phyloP scores from a whole-genome alignment of 2,329 filamentous ascomycete species.

The Diaporthe sp. region DNA sequence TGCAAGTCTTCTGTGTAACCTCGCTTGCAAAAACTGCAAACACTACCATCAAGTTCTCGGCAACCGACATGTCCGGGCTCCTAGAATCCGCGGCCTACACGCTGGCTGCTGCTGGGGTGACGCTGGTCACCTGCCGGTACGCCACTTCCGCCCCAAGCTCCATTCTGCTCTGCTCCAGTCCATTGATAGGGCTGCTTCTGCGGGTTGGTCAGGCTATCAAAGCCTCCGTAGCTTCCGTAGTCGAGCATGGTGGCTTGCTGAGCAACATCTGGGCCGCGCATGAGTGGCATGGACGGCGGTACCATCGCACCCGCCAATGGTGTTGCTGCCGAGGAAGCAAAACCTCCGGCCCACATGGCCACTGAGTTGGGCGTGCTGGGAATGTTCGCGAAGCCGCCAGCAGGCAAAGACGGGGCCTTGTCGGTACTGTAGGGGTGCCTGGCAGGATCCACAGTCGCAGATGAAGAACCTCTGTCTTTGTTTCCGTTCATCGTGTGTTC shows the following conservation, averaged over 20 bases:
- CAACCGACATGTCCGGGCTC: background rate
- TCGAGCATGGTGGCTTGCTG: conserved; percentile 3
- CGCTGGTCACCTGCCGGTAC: background rate
- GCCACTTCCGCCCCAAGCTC: background rate
- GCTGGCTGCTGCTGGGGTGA: background rate
- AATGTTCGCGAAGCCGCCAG: background rate
- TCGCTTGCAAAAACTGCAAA: background rate
- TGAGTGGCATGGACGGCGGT: background rate
- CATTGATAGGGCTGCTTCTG: background rate
- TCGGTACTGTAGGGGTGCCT: background rate
- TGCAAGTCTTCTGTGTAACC: background rate
- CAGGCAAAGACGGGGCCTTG: background rate
- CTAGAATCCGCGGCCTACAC: background rate
- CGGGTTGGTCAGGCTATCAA: background rate
- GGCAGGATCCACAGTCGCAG: background rate
- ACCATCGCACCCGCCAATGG: background rate
- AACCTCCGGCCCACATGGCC: conserved; percentile 23
- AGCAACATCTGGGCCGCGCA: background rate
- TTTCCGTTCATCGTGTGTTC: background rate
- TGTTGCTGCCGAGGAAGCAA: conserved; percentile 5
- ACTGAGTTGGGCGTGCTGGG: conserved; percentile 2
- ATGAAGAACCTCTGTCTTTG: background rate
- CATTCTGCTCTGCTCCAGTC: background rate
- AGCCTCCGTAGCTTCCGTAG: conserved; percentile 14
- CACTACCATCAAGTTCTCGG: background rate